Evolutionary conservation across 1,284 basidiomycete species (phyloP).

Genomic region (Neolentinus lepideus): DNA sequence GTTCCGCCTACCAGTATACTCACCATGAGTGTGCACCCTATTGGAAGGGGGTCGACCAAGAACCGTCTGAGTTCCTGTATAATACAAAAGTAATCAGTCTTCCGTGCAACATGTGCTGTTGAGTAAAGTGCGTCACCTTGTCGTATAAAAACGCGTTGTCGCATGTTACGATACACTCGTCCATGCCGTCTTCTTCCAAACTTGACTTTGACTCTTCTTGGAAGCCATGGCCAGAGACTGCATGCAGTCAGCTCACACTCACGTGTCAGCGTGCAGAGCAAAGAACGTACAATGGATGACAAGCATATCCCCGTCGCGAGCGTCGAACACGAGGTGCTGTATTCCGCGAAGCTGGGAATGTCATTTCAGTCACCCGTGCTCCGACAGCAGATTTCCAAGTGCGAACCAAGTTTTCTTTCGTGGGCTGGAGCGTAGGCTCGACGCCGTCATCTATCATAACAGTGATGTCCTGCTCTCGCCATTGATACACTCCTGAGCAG

Average conservation of each 20-base stretch:
- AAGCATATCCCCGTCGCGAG: conserved; percentile 14
- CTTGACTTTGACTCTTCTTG: conserved; percentile 11
- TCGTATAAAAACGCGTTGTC: not conserved
- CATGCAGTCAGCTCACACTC: not conserved
- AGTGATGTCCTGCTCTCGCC: not conserved
- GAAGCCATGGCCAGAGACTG: conserved; percentile 19
- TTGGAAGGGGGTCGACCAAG: conserved; percentile 9
- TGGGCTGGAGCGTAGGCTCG: not conserved
- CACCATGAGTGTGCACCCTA: conserved; percentile 14
- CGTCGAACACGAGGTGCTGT: conserved; percentile 10
- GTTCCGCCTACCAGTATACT: not conserved
- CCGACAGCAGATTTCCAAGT: not conserved
- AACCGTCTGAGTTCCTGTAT: not conserved
- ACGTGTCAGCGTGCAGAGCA: not conserved
- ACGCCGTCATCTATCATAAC: not conserved
- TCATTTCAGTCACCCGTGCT: not conserved
- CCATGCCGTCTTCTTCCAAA: conserved; percentile 16
- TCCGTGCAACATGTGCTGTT: conserved; percentile 8
- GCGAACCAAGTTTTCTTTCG: not conserved
- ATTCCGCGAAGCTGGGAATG: not conserved
- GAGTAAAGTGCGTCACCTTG: not conserved
- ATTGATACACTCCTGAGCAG: not conserved
- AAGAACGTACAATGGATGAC: conserved; percentile 16
- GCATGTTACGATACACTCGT: conserved; percentile 16
- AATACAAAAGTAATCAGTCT: not conserved